phyloP scores from a whole-genome alignment of 2,329 filamentous ascomycete species.

The Pseudopyrenochaeta lycopersici region DNA sequence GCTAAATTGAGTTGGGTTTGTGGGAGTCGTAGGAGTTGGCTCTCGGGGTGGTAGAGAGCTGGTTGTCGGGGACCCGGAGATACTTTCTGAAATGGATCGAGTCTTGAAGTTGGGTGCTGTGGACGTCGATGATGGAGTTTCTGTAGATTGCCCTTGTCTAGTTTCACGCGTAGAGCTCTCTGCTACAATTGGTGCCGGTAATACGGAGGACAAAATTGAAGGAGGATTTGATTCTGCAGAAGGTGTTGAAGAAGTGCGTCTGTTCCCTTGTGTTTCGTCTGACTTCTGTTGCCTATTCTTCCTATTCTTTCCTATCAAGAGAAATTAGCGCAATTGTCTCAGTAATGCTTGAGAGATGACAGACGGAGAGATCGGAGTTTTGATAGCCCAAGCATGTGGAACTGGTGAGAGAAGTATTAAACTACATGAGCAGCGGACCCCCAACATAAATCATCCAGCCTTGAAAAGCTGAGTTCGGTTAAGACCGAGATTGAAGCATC shows the following conservation, averaged over 20 bases:
- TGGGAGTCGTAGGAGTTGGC: background rate
- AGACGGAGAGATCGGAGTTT: conserved; percentile 26
- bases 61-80: background rate
- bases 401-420: conserved; percentile 3
- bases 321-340: conserved; percentile 3
- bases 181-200: background rate
- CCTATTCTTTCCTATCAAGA: conserved; percentile 25
- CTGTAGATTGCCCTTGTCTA: conserved; percentile 5
- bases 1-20: background rate
- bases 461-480: conserved; percentile 9
- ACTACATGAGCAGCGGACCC: background rate
- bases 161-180: conserved; percentile 1
- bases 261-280: conserved; percentile 10
- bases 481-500: conserved; percentile 9
- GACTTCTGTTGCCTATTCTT: conserved; percentile 18
- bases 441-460: conserved; percentile 13
- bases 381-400: conserved; percentile 33
- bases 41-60: background rate
- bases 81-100: background rate
- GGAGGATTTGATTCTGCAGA: conserved; percentile 12
- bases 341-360: background rate
- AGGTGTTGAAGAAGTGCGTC: conserved; percentile 10
- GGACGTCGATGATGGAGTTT: background rate
- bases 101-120: background rate
- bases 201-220: background rate